phyloP scores from a whole-genome alignment of 2,329 filamentous ascomycete species.

The Cladophialophora immunda region DNA sequence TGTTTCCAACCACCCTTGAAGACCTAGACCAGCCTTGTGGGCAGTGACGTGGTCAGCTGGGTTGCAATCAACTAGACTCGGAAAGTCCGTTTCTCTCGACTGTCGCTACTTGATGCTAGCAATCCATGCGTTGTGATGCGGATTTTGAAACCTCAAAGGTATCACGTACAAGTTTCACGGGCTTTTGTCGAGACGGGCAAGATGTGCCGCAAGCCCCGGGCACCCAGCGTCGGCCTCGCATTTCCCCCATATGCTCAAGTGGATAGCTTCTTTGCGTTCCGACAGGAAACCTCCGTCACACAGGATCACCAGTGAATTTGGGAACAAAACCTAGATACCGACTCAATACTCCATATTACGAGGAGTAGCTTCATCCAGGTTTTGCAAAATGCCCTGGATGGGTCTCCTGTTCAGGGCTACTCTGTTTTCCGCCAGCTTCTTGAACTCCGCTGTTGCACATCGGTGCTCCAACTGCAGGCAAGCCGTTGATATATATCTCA shows the following conservation, averaged over 20 bases:
- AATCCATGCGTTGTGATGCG: background rate
- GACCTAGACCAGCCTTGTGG: background rate
- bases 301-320: background rate
- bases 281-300: background rate
- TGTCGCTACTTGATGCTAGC: background rate
- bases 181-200: background rate
- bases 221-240: background rate
- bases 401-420: background rate
- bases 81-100: background rate
- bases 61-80: background rate
- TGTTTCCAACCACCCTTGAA: background rate
- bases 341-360: too few species aligned
- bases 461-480: background rate
- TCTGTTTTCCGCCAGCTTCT: background rate
- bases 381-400: background rate
- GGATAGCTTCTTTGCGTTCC: background rate
- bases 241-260: background rate
- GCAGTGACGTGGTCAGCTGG: background rate
- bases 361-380: background rate
- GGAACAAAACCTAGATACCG: background rate
- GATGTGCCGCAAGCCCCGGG: constrained; percentile 10
- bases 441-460: background rate
- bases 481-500: background rate
- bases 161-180: constrained; percentile 8
- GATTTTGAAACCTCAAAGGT: background rate